These are phyloP conservation scores for Russula sp. DNA, from an alignment of 768 basidiomycete species.

Conservation along the genomic window DNA sequence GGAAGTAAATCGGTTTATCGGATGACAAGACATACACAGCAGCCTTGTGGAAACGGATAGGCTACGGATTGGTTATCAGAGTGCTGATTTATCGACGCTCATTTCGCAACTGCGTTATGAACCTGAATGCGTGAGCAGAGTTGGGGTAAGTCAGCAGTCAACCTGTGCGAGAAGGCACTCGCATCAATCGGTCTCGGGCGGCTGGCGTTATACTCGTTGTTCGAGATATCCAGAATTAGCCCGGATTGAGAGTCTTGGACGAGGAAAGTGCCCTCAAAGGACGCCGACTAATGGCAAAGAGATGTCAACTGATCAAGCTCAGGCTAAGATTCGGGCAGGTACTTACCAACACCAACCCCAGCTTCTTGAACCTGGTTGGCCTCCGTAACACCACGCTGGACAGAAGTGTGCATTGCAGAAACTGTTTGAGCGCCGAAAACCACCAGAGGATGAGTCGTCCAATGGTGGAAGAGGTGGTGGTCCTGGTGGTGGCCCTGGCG, in stretches of 20 bases:
- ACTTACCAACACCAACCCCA: constrained; percentile 58
- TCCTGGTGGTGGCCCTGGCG: constrained; percentile 8
- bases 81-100: background rate
- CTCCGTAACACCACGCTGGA: constrained; percentile 48
- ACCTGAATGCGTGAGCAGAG: constrained; percentile 69
- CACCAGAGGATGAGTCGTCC: constrained; percentile 41
- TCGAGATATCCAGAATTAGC: constrained; percentile 65
- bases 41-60: constrained; percentile 87
- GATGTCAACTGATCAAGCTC: background rate
- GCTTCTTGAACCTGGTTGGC: constrained; percentile 50
- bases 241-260: constrained; percentile 77
- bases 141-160: too few species aligned
- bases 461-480: constrained; percentile 42
- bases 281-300: constrained; percentile 68
- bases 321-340: background rate
- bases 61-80: constrained; percentile 40
- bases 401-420: constrained; percentile 46
- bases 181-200: constrained; percentile 68
- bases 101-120: constrained; percentile 25
- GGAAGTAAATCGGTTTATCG: constrained; percentile 77
- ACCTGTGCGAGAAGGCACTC: constrained; percentile 69
- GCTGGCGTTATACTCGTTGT: constrained; percentile 66
- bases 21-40: constrained; percentile 91
- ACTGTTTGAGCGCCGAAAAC: constrained; percentile 42
- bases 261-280: constrained; percentile 80